Conservation (phyloP, 2,329 filamentous ascomycete species). For the Sclerotinia trifoliorum region DNA sequence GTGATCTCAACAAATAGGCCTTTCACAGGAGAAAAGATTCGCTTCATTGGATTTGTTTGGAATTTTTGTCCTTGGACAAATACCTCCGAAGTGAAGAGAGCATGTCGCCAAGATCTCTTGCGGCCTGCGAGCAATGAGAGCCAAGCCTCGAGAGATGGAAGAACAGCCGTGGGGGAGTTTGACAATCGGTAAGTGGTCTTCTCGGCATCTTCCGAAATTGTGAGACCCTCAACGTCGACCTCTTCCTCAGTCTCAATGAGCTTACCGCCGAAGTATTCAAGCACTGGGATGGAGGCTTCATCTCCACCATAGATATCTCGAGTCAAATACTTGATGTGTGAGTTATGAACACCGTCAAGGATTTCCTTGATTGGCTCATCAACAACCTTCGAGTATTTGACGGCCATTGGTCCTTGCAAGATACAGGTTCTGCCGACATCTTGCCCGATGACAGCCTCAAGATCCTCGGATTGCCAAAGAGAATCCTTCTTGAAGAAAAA, state of each 20-base stretch:
- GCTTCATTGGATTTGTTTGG: conserved; percentile 92
- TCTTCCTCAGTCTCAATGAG: conserved; percentile 70
- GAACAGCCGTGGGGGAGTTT: conserved; percentile 65
- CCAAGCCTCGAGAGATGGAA: conserved; percentile 83
- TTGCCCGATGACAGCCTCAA: conserved; percentile 92
- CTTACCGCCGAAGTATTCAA: conserved; percentile 96
- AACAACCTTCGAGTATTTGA: conserved; percentile 81
- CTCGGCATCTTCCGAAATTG: conserved; percentile 72
- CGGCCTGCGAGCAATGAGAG: conserved; percentile 82
- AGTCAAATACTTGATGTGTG: conserved; percentile 78
- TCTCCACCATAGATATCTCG: conserved; percentile 77
- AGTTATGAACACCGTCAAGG: conserved; percentile 82
- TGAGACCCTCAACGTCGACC: conserved; percentile 80
- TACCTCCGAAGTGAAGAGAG: conserved; percentile 89
- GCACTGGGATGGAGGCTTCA: conserved; percentile 70
- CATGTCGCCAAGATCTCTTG: conserved; percentile 88
- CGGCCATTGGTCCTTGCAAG: conserved; percentile 89
- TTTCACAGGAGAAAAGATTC: conserved; percentile 81
- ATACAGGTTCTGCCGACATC: conserved; percentile 97
- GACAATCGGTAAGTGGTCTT: conserved; percentile 86
- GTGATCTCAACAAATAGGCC: conserved; percentile 88
- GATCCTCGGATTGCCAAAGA: conserved; percentile 96
- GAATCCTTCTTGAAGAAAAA: conserved; percentile 99
- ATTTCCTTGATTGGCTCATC: conserved; percentile 97
- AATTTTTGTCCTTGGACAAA: conserved; percentile 95